These are phyloP conservation scores for Gossypium gossypioides DNA, from an alignment of 441 rosid genomes.

Conservation along the genomic window DNA sequence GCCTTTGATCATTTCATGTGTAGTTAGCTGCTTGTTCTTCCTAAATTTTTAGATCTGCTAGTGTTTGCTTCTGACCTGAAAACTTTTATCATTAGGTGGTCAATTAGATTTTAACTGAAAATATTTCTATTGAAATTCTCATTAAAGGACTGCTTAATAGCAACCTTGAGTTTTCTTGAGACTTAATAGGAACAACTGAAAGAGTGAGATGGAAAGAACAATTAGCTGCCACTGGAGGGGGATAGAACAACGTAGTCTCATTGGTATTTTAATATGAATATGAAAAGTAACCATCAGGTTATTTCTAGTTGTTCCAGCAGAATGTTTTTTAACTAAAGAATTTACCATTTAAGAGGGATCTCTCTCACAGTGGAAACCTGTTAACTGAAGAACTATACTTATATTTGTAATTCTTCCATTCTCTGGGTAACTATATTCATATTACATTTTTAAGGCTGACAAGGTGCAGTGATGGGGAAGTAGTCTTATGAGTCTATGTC, in stretches of 20 bases:
- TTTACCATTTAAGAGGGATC: not conserved
- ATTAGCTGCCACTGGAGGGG: not conserved
- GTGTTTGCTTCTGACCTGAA: not conserved
- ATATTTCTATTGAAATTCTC: not conserved
- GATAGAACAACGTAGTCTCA: not conserved
- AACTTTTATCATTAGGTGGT: not conserved
- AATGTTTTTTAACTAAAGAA: not conserved
- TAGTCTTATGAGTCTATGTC: not conserved
- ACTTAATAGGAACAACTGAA: not conserved
- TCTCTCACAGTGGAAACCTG: not conserved
- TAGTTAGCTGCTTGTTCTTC: not conserved
- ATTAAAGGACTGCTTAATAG: not conserved
- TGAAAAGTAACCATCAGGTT: not conserved
- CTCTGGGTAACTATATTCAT: not conserved
- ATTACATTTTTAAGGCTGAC: not conserved
- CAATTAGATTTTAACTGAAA: not conserved
- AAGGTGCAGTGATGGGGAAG: not conserved
- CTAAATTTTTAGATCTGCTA: not conserved
- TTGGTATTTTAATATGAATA: not conserved
- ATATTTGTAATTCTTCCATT: not conserved
- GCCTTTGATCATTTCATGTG: not conserved
- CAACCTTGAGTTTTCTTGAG: not conserved
- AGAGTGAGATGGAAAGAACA: not conserved
- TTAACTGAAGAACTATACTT: not conserved
- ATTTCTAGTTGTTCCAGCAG: not conserved